Base-by-base conservation (phyloP, 306 rosid species). In the Gastrolobium bilobum region DNA sequence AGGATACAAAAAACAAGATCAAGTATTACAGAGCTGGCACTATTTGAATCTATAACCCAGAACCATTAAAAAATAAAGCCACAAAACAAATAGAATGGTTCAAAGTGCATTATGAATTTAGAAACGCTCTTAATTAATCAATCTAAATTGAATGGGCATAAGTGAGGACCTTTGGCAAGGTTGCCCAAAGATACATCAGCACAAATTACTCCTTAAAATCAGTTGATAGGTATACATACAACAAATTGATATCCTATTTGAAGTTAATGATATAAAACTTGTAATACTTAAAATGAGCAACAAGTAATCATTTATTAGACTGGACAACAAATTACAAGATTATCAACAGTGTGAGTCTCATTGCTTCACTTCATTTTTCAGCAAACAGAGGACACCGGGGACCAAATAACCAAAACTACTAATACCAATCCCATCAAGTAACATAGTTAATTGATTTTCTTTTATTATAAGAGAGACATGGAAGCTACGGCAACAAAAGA, bases 1-100 rank as follows among this genome's bases (percentile, higher is more conserved):
- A 75, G 42, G 37, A 74, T 71, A 44, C 34, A 68, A 31, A 48
- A 48, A 75, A 11, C 51, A 52, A 53, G 37, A 56, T 4, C 51
- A 37, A 33, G 3, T 26, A 71, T 6, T 64, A 53, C 37, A 62
- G 33, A 60, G 69, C 76, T 50, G 62, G 43, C 67, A 31, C 56
- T 35, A 42, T 37, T 40, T 35, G 52, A 71, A 76, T 26, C 34
- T 29, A 63, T 26, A 35, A 43, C 0, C 6, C 42, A 10, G 68
- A 53, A 64, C 51, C 51, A 11, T 4, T 42, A 3, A 43, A 50
- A 63, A 62, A 63, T 60, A 46, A 80, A 29, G 37, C 57, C 39
- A 47, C 3, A 40, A 52, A 53, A 35, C 81, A 50, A 79, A 42
- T 57, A 46, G 20, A 15, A 44, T 33, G 33, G 52, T 15, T 71